Conservation (phyloP, 768 basidiomycete species). For the Amanita pseudoporphyria region DNA sequence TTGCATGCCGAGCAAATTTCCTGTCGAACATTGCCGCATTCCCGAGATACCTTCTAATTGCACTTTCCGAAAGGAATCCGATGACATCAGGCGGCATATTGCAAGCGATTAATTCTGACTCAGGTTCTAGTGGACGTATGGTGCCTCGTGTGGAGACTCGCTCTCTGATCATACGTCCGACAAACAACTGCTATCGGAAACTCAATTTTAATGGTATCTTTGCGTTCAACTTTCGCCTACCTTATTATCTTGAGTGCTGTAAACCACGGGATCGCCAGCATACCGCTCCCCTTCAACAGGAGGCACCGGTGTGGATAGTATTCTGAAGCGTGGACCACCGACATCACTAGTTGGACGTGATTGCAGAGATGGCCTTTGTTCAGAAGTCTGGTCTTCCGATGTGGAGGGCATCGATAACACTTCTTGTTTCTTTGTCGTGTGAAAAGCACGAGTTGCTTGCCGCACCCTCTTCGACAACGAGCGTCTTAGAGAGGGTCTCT, state of each 20-base stretch:
- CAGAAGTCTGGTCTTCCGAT: not conserved
- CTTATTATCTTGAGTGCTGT: constrained; percentile 28
- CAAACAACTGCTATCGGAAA: constrained; percentile 21
- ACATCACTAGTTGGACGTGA: constrained; percentile 20
- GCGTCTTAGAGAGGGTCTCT: constrained; percentile 6
- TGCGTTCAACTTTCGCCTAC: constrained; percentile 19
- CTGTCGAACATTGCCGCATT: constrained; percentile 50
- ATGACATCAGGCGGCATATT: constrained; percentile 55
- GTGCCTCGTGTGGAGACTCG: constrained; percentile 75
- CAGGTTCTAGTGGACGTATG: constrained; percentile 75
- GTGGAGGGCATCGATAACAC: not conserved
- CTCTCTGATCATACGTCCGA: constrained; percentile 79
- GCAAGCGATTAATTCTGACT: constrained; percentile 55
- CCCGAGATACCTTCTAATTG: constrained; percentile 67
- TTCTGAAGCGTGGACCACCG: constrained; percentile 24
- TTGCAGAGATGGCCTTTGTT: constrained; percentile 8
- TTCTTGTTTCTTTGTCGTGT: not conserved
- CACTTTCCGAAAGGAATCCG: constrained; percentile 67
- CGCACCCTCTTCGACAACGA: constrained; percentile 15
- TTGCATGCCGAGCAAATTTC: constrained; percentile 51
- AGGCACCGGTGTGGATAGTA: constrained; percentile 8
- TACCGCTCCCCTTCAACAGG: constrained; percentile 17
- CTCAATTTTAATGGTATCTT: not conserved
- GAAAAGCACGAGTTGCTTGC: constrained; percentile 10
- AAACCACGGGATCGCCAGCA: constrained; percentile 59